These are phyloP conservation scores for Parmelia sp. DNA, from an alignment of 495 filamentous ascomycete species.

Conservation along the genomic window DNA sequence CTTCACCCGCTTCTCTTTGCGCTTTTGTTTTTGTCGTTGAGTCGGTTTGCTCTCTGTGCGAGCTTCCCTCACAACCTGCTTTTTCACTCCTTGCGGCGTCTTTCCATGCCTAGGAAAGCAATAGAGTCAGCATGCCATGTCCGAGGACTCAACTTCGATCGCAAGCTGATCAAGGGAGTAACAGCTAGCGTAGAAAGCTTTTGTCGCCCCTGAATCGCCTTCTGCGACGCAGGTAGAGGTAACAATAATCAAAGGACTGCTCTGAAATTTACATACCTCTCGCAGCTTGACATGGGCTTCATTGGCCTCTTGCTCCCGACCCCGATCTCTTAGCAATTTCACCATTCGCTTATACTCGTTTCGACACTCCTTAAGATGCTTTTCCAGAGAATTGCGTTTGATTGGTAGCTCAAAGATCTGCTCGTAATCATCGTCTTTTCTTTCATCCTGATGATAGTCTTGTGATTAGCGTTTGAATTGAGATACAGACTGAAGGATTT, in stretches of 20 bases:
- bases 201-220: not conserved
- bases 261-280: constrained; percentile 1
- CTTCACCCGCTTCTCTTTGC: not conserved
- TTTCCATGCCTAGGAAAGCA: not conserved
- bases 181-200: not conserved
- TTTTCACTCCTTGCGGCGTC: not conserved
- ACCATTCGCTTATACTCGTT: not conserved
- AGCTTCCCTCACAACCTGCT: not conserved
- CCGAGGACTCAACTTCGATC: not conserved
- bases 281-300: not conserved
- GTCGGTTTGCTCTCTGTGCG: not conserved
- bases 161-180: not conserved
- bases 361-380: not conserved
- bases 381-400: not conserved
- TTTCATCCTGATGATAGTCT: not conserved
- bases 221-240: not conserved
- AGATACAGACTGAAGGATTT: not conserved
- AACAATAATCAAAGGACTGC: not conserved
- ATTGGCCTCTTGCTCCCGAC: not conserved
- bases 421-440: not conserved
- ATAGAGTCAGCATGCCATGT: not conserved
- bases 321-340: not conserved
- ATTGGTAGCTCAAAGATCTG: not conserved
- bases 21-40: not conserved
- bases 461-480: not conserved